phyloP scores from a whole-genome alignment of 2,329 filamentous ascomycete genomes.

The Tolypocladium nubicola region DNA sequence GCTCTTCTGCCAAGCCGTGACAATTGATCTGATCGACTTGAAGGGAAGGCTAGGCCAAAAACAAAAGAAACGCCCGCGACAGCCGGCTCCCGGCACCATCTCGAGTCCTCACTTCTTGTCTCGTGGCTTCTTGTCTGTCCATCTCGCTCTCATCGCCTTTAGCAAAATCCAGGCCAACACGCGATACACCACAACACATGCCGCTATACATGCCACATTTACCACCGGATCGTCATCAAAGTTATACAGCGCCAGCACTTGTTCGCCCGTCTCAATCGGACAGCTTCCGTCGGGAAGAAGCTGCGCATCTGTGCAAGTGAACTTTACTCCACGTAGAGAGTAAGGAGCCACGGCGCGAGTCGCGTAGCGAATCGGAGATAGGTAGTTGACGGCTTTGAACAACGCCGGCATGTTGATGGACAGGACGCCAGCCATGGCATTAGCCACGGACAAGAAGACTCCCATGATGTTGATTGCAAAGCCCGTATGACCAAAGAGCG shows the following conservation, averaged over 20 bases:
- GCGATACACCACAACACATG: slow-evolving; percentile 55
- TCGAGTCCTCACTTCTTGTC: neutral
- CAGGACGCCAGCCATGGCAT: slow-evolving; percentile 61
- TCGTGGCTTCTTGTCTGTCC: slow-evolving; percentile 23
- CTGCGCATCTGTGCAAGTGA: slow-evolving; percentile 54
- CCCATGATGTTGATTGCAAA: slow-evolving; percentile 67
- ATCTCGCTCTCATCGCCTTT: slow-evolving; percentile 41
- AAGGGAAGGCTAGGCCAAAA: neutral
- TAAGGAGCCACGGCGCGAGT: slow-evolving; percentile 58
- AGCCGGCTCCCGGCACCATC: neutral
- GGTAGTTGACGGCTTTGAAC: slow-evolving; percentile 58
- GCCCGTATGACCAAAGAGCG: slow-evolving; percentile 60
- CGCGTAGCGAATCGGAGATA: slow-evolving; percentile 61
- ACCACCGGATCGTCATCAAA: slow-evolving; percentile 50
- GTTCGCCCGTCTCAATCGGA: slow-evolving; percentile 52
- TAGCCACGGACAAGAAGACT: slow-evolving; percentile 58
- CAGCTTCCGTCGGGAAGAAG: slow-evolving; percentile 49
- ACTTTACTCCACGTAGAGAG: slow-evolving; percentile 47
- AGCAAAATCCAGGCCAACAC: slow-evolving; percentile 50
- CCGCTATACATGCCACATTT: slow-evolving; percentile 52
- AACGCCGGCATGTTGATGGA: slow-evolving; percentile 58
- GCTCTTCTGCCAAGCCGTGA: neutral
- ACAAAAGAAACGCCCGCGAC: neutral
- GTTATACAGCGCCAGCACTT: slow-evolving; percentile 58
- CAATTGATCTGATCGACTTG: too few relatives aligned